Base-by-base conservation (phyloP, 495 filamentous ascomycete genomes). In the Umbilicaria muhlenbergii region DNA sequence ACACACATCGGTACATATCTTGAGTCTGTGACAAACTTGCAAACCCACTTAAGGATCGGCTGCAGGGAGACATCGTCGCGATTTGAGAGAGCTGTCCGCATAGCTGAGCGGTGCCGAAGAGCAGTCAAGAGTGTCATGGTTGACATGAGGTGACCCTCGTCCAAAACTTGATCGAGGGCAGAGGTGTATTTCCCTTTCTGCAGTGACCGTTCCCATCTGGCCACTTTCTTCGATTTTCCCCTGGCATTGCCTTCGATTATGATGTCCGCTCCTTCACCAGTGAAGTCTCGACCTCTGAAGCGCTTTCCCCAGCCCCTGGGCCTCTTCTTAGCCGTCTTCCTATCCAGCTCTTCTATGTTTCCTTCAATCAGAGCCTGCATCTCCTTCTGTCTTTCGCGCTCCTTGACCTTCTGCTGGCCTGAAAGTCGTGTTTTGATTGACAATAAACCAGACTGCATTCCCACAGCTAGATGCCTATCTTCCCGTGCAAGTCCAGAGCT, bases 401-500 rank as follows among this genome's bases (percentile, higher is more conserved):
- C 83, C 44, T 73, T 75, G 32, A 80, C 73, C 48, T 91, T 89
- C 39, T 87, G 79, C 44, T 86, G 70, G 13, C 89, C 87, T 0
- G 83, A 81, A 0, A 92, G 71, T 0, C 88, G 77, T 16, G 92
- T 96, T 54, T 81, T 79, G 47, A 96, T 71, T 2, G 85, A 91
- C 3, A 98, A 64, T 1, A 94, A 67, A 28, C 92, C 92, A 2
- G 85, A 91, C 47, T 88, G 78, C 79, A 95, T 84, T 61, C 92
- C 91, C 0, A 96, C 89, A 6, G 79, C 86, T 28, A 99, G 70
- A 61, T 99, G 91, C 42, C 83, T 81, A 52, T 93, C 86, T 51
- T 86, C 83, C 18, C 71, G 73, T 14, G 70, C 66, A 14, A 67
- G 54, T 17, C 80, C 81, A 28, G 78, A 65, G 19, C 71, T 64